These are phyloP conservation scores for Cladophialophora carrionii DNA, from an alignment of 2,329 filamentous ascomycete species.

Conservation along the genomic window DNA sequence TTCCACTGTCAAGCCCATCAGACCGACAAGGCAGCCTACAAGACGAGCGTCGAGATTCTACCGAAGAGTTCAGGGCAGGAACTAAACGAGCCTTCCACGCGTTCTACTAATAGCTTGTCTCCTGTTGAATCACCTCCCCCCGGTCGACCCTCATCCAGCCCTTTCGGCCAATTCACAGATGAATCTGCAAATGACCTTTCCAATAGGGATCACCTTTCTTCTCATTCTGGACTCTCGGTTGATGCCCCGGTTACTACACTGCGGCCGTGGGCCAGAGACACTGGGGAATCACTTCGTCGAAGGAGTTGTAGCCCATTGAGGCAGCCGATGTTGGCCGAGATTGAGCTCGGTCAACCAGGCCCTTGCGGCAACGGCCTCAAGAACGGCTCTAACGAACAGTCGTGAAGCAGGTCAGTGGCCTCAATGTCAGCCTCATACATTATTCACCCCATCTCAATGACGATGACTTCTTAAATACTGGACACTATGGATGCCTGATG, in stretches of 20 bases:
- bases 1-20: not conserved
- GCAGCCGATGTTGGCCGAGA: not conserved
- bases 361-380: too few species aligned
- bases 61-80: not conserved
- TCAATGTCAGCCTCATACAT: not conserved
- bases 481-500: not conserved
- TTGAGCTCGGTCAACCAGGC: not conserved
- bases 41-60: not conserved
- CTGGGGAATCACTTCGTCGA: not conserved
- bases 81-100: not conserved
- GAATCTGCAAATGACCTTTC: not conserved
- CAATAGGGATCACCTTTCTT: not conserved
- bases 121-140: not conserved
- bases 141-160: too few species aligned
- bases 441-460: not conserved
- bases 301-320: not conserved
- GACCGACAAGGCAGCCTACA: not conserved
- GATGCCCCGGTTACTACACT: not conserved
- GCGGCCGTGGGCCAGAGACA: too few species aligned
- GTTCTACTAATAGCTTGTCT: not conserved
- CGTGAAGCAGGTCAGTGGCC: not conserved
- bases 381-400: too few species aligned
- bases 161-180: not conserved
- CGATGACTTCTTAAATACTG: conserved; percentile 2
- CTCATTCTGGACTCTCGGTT: too few species aligned